A percentile compares a stretch with the other conserved stretches of the same genome.
These are phyloP conservation scores for Exophiala phaeomuriformis DNA, from an alignment of 2,329 filamentous ascomycete genomes.

Conservation along the genomic window DNA sequence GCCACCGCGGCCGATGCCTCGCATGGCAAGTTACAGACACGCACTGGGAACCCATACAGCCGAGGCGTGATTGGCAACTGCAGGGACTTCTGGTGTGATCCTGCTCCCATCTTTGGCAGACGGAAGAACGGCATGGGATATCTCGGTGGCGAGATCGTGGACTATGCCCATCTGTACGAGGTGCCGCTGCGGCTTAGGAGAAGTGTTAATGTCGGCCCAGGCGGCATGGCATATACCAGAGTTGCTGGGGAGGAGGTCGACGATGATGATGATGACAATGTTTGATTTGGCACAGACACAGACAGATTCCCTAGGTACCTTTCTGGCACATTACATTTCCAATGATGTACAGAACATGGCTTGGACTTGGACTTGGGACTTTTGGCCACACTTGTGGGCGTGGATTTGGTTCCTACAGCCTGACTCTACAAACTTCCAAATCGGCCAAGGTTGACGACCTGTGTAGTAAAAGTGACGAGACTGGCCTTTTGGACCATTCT, in stretches of 20 bases:
- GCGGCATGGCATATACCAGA: constrained; percentile 54
- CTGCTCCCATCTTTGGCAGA: constrained; percentile 69
- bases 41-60: constrained; percentile 71
- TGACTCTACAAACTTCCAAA: too few relatives aligned
- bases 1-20: constrained; percentile 71
- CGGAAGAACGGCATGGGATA: constrained; percentile 55
- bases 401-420: too few relatives aligned
- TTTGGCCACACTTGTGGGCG: too few relatives aligned
- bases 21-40: constrained; percentile 39
- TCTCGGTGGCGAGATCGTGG: constrained; percentile 69
- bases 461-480: too few relatives aligned
- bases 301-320: not conserved
- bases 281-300: constrained; percentile 6
- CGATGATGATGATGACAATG: constrained; percentile 28
- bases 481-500: too few relatives aligned
- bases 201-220: constrained; percentile 33
- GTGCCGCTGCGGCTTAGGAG: constrained; percentile 60
- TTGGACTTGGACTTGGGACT: too few relatives aligned
- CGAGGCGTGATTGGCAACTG: constrained; percentile 81
- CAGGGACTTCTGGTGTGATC: constrained; percentile 92
- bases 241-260: constrained; percentile 28
- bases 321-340: not conserved
- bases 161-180: constrained; percentile 88
- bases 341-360: too few relatives aligned
- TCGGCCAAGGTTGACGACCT: too few relatives aligned